Conservation (phyloP, 148 eudicot species). For the Limonium bicolor region DNA sequence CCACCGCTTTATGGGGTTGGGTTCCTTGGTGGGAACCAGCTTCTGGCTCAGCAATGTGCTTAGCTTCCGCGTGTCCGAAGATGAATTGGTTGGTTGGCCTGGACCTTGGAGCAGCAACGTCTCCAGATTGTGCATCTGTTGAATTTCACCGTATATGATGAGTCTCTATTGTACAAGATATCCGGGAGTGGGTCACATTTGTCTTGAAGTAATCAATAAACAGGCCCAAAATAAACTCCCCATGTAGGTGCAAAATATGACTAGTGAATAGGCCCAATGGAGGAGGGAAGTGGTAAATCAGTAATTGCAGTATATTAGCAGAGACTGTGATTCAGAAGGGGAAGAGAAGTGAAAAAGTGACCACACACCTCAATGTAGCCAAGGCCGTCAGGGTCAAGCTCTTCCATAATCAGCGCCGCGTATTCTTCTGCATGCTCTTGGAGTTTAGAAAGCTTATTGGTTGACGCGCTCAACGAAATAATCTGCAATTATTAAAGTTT, state of each 20-base stretch:
- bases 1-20: conserved; percentile 28
- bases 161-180: too few relatives aligned
- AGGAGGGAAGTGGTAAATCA: background rate
- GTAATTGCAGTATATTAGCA: background rate
- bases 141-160: too few relatives aligned
- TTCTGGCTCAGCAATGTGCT: conserved; percentile 34
- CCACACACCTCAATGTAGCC: conserved; percentile 7
- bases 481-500: conserved; percentile 4
- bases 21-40: conserved; percentile 32
- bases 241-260: too few relatives aligned
- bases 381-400: conserved; percentile 5
- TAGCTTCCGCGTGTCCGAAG: conserved; percentile 27
- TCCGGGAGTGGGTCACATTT: too few relatives aligned
- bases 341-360: too few relatives aligned
- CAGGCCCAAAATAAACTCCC: too few relatives aligned
- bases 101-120: conserved; percentile 48
- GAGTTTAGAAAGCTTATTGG: background rate
- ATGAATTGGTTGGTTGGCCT: conserved; percentile 15
- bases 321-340: too few relatives aligned
- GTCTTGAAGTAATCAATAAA: too few relatives aligned
- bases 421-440: conserved; percentile 6
- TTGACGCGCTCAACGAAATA: conserved; percentile 3
- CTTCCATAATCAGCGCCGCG: conserved; percentile 6
- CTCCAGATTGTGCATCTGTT: conserved; percentile 41
- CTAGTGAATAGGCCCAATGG: too few relatives aligned